These are phyloP conservation scores for Linum tenue DNA, from an alignment of 345 rosid genomes.

Conservation along the genomic window DNA sequence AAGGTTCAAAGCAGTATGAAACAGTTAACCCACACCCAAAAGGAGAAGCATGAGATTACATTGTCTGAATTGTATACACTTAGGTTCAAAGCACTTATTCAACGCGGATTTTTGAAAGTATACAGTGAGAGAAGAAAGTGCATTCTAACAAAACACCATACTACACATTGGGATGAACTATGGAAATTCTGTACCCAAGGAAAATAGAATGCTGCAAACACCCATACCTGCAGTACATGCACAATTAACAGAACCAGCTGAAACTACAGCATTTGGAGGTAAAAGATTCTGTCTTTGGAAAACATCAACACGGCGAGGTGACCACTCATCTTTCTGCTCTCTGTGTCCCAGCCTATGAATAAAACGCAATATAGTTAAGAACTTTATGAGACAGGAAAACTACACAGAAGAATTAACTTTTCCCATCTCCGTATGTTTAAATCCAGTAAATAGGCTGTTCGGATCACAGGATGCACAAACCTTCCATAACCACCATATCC, in stretches of 20 bases:
- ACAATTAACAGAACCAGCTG: slow-evolving; percentile 79
- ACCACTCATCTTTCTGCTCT: slow-evolving; percentile 98
- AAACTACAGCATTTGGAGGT: slow-evolving; percentile 67
- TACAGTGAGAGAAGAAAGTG: not conserved
- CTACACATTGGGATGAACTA: not conserved
- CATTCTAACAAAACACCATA: not conserved
- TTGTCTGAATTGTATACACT: not conserved
- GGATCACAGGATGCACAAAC: slow-evolving; percentile 30
- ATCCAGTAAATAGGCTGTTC: not conserved
- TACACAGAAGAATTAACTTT: not conserved
- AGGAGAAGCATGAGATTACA: not conserved
- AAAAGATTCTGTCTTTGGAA: slow-evolving; percentile 67
- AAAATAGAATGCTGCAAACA: not conserved
- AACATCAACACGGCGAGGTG: slow-evolving; percentile 79
- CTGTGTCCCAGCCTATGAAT: slow-evolving; percentile 82
- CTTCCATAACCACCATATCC: slow-evolving; percentile 99
- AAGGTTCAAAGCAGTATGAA: not conserved
- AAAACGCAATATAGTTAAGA: slow-evolving; percentile 16
- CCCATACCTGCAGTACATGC: slow-evolving; percentile 89
- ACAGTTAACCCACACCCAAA: not conserved
- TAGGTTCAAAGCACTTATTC: not conserved
- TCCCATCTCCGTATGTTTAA: not conserved
- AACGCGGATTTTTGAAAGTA: too few species aligned
- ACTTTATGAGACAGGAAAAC: not conserved
- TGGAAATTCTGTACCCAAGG: not conserved